phyloP scores from a whole-genome alignment of 192 early-diverging fungal species.

The Coemansia sp. region DNA sequence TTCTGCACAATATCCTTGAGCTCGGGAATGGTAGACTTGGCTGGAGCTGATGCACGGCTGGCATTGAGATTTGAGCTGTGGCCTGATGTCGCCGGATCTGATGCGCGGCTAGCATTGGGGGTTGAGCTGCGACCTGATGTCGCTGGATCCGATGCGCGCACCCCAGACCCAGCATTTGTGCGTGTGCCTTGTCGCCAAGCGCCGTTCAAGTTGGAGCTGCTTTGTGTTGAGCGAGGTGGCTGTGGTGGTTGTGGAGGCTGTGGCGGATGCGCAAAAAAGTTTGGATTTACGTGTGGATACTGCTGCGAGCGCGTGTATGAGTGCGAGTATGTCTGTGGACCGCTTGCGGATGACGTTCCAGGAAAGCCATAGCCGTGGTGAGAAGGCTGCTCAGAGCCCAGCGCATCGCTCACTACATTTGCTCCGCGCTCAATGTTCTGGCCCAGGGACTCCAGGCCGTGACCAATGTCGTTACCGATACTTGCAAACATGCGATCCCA shows the following conservation, averaged over 20 bases:
- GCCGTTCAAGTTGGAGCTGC: background rate
- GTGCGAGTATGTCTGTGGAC: slow-evolving; percentile 30
- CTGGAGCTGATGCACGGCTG: background rate
- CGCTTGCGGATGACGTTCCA: background rate
- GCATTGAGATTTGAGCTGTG: background rate
- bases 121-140: background rate
- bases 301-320: slow-evolving; percentile 10
- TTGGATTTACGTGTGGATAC: background rate
- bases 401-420: slow-evolving; percentile 6
- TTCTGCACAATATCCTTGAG: slow-evolving; percentile 41
- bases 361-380: background rate
- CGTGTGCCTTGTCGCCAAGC: background rate
- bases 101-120: background rate
- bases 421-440: slow-evolving; percentile 32
- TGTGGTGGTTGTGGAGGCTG: slow-evolving; percentile 21
- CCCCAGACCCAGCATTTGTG: background rate
- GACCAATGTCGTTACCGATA: slow-evolving; percentile 46
- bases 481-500: slow-evolving; percentile 50
- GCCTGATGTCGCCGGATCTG: background rate
- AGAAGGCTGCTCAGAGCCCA: background rate
- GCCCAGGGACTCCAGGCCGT: slow-evolving; percentile 30
- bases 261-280: background rate
- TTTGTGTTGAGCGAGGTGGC: slow-evolving; percentile 23
- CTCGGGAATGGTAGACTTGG: slow-evolving; percentile 9
- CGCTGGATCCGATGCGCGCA: background rate